Conservation (phyloP, 2,329 filamentous ascomycete genomes). For the Penicillium sp. region DNA sequence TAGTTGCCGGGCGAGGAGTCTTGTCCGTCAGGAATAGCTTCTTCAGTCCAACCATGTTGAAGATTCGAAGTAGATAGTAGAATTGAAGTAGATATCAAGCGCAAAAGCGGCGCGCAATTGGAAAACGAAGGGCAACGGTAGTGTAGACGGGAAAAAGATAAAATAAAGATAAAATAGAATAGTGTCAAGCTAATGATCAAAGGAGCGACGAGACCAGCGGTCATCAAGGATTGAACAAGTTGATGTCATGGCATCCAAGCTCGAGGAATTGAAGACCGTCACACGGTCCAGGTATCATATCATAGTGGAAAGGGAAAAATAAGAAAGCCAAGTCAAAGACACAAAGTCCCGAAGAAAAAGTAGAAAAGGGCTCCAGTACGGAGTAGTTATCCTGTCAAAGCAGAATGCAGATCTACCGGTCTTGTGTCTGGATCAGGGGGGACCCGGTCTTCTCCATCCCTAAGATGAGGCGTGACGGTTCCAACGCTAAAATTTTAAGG, state of each 20-base stretch:
- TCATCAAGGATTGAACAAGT: slow-evolving; percentile 9
- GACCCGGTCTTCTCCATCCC: slow-evolving; percentile 19
- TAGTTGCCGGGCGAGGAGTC: slow-evolving; percentile 11
- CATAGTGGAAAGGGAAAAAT: slow-evolving; percentile 2
- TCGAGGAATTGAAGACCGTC: slow-evolving; percentile 7
- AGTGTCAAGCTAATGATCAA: slow-evolving; percentile 7
- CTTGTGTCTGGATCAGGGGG: slow-evolving; percentile 20
- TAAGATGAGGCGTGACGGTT: slow-evolving; percentile 13
- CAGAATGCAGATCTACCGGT: slow-evolving; percentile 17
- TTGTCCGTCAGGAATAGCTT: slow-evolving; percentile 29
- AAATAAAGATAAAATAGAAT: not conserved
- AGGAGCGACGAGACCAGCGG: slow-evolving; percentile 12
- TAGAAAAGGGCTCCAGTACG: slow-evolving; percentile 3
- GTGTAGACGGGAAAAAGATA: not conserved
- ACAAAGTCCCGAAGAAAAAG: not conserved
- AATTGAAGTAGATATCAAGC: slow-evolving; percentile 4
- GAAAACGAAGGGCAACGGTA: slow-evolving; percentile 1
- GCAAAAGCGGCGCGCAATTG: slow-evolving; percentile 1
- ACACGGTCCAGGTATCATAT: slow-evolving; percentile 10
- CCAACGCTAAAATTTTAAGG: slow-evolving; percentile 20
- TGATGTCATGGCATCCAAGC: slow-evolving; percentile 14
- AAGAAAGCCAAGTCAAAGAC: slow-evolving; percentile 1
- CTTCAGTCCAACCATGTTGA: slow-evolving; percentile 29
- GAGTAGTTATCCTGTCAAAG: slow-evolving; percentile 6
- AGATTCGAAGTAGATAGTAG: slow-evolving; percentile 1